Percentiles rank a stretch among this genome's conserved stretches.
phyloP scores from a whole-genome alignment of 2,329 filamentous ascomycete genomes.

The Endocalyx cinctus region DNA sequence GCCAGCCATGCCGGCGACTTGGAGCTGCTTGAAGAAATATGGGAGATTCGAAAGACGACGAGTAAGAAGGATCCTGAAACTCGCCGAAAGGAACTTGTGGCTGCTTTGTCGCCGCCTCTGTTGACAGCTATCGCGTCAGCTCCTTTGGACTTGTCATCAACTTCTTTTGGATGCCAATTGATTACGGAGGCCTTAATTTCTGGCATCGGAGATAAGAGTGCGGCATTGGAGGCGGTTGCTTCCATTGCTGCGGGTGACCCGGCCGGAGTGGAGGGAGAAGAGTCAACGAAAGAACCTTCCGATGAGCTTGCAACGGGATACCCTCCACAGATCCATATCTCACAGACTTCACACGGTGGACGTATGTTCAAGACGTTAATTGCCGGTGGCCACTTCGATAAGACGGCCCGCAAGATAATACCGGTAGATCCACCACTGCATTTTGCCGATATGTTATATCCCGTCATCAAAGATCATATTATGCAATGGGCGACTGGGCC shows the following conservation, averaged over 20 bases:
- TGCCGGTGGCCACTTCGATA: slow-evolving; percentile 82
- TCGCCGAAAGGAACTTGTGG: slow-evolving; percentile 71
- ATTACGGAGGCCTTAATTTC: slow-evolving; percentile 77
- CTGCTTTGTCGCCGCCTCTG: slow-evolving; percentile 68
- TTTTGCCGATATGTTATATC: slow-evolving; percentile 80
- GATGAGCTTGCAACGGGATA: slow-evolving; percentile 27
- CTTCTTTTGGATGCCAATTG: slow-evolving; percentile 82
- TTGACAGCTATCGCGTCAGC: slow-evolving; percentile 68
- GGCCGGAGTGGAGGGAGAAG: slow-evolving; percentile 33
- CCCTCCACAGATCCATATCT: slow-evolving; percentile 47
- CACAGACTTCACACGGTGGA: slow-evolving; percentile 59
- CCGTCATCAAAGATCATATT: slow-evolving; percentile 69
- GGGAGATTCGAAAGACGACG: slow-evolving; percentile 73
- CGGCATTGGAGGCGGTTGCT: slow-evolving; percentile 68
- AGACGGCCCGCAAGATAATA: slow-evolving; percentile 63
- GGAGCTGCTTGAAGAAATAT: slow-evolving; percentile 70
- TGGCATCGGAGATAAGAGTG: slow-evolving; percentile 69
- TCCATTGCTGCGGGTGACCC: slow-evolving; percentile 56
- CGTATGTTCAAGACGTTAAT: slow-evolving; percentile 90
- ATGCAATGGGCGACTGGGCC: slow-evolving; percentile 81
- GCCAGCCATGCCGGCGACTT: slow-evolving; percentile 60
- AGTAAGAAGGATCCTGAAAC: slow-evolving; percentile 86
- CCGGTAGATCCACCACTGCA: slow-evolving; percentile 70
- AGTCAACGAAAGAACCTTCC: slow-evolving; percentile 25
- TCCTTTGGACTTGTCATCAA: slow-evolving; percentile 63